Percentiles rank a stretch among this genome's conserved stretches.
Conservation (phyloP, 2,329 filamentous ascomycete genomes). For the Aspergillus sclerotialis region DNA sequence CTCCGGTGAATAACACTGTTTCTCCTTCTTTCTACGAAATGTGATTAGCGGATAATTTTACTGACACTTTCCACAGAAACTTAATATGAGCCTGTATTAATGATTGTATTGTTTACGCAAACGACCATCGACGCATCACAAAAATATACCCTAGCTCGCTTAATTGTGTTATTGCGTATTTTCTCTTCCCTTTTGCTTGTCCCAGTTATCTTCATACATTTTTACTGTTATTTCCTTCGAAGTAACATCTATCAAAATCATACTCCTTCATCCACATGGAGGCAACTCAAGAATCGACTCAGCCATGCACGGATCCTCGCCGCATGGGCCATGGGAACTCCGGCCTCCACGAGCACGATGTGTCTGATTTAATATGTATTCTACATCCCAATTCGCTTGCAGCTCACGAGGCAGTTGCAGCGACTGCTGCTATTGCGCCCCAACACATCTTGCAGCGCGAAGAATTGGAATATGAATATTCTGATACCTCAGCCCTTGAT, state of each 20-base stretch:
- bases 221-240: background rate
- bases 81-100: slow-evolving; percentile 16
- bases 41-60: background rate
- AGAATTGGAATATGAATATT: slow-evolving; percentile 34
- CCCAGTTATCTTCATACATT: slow-evolving; percentile 7
- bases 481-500: slow-evolving; percentile 42
- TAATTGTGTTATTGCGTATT: slow-evolving; percentile 2
- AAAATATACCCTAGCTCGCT: slow-evolving; percentile 18
- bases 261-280: slow-evolving; percentile 26
- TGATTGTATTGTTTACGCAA: slow-evolving; percentile 19
- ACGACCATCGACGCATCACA: slow-evolving; percentile 10
- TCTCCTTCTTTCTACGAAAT: background rate
- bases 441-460: slow-evolving; percentile 55
- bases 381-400: slow-evolving; percentile 70
- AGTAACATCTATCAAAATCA: background rate
- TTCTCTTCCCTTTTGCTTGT: slow-evolving; percentile 3
- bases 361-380: slow-evolving; percentile 83
- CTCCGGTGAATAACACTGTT: background rate
- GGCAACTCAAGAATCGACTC: slow-evolving; percentile 60
- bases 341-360: slow-evolving; percentile 72
- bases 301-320: slow-evolving; percentile 73
- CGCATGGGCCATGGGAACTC: slow-evolving; percentile 74
- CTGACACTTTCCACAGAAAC: slow-evolving; percentile 9
- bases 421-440: slow-evolving; percentile 45
- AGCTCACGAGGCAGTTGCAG: slow-evolving; percentile 63